Percentiles rank a stretch among this genome's conserved stretches.
Evolutionary conservation across 306 rosid species (phyloP).

Genomic region (Trichosanthes truncata): DNA sequence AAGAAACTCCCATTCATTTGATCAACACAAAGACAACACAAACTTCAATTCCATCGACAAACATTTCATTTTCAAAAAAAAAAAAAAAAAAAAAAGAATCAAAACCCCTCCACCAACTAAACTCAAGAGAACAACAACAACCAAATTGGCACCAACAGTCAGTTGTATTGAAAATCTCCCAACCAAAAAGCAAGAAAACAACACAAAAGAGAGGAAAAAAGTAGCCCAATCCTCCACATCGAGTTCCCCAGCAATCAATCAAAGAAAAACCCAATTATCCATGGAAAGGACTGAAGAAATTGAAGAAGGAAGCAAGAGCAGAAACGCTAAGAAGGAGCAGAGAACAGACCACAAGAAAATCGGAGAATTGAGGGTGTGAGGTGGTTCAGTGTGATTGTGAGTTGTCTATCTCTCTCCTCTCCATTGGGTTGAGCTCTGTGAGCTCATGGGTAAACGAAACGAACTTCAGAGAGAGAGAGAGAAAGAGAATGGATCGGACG

Average conservation of each 20-base stretch:
- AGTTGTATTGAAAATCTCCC: not conserved
- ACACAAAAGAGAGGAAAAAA: constrained; percentile 5
- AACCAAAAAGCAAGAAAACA: not conserved
- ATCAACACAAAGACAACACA: not conserved
- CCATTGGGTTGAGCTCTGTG: constrained; percentile 23
- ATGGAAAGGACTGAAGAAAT: not conserved
- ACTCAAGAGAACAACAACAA: not conserved
- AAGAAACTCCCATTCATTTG: not conserved
- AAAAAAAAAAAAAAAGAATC: not conserved
- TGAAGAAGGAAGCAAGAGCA: constrained; percentile 20
- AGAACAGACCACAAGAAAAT: not conserved
- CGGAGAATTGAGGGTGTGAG: not conserved
- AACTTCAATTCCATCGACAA: not conserved
- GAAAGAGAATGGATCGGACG: constrained; percentile 23
- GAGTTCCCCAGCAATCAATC: constrained; percentile 1
- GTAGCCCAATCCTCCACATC: not conserved
- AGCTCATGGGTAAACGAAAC: constrained; percentile 9
- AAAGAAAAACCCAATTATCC: not conserved
- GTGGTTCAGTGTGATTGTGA: not conserved
- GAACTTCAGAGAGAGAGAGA: constrained; percentile 1
- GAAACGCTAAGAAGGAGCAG: constrained; percentile 23
- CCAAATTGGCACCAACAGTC: not conserved
- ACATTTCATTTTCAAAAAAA: not conserved
- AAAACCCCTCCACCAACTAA: not conserved
- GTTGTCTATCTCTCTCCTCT: constrained; percentile 5